Percentiles rank a stretch among this genome's conserved stretches.
Evolutionary conservation across 2,329 filamentous ascomycete species (phyloP).

Genomic region (Colletotrichum australisinense): DNA sequence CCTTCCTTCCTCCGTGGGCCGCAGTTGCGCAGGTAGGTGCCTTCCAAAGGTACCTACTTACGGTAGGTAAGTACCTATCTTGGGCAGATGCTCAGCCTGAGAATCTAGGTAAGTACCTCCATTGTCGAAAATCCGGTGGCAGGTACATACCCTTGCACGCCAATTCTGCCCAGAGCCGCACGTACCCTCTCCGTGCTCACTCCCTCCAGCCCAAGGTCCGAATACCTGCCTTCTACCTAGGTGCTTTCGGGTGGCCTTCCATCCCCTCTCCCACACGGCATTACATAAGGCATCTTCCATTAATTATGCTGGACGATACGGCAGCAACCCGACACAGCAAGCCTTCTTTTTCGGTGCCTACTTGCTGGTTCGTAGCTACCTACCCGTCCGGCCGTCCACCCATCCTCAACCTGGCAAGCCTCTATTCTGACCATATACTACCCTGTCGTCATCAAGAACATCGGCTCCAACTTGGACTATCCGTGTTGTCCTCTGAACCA

Average conservation of each 20-base stretch:
- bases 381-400: neutral
- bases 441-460: too few relatives aligned
- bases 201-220: neutral
- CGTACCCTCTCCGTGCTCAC: neutral
- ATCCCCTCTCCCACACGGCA: neutral
- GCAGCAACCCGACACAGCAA: too few relatives aligned
- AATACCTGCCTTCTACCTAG: neutral
- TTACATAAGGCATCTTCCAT: neutral
- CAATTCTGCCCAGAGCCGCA: neutral
- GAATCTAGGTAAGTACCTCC: neutral
- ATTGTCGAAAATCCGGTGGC: neutral
- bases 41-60: neutral
- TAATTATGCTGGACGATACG: too few relatives aligned
- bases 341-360: too few relatives aligned
- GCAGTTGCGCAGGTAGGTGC: too few relatives aligned
- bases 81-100: neutral
- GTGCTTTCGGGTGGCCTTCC: too few relatives aligned
- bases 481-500: neutral
- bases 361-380: neutral
- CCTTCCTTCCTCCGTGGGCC: too few relatives aligned
- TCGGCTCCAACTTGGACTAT: neutral
- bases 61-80: neutral
- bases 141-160: neutral
- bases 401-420: too few relatives aligned
- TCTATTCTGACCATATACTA: too few relatives aligned